phyloP scores from a whole-genome alignment of 768 basidiomycete species.

The Rhodotorula toruloides region DNA sequence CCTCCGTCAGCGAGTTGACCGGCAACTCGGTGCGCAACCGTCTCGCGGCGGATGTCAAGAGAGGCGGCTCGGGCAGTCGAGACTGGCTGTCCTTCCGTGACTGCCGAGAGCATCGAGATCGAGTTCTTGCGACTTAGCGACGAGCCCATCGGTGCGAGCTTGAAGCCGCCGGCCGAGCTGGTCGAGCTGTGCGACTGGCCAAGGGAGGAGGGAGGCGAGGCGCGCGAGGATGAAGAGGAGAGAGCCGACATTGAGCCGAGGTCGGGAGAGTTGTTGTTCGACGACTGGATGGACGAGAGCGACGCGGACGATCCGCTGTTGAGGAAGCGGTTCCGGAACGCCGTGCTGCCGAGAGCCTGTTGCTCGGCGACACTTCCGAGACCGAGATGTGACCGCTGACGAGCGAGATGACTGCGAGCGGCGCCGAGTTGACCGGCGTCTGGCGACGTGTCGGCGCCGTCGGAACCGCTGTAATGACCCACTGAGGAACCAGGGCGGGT shows the following conservation, averaged over 20 bases:
- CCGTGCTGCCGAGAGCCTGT: constrained; percentile 20
- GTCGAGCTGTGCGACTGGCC: not conserved
- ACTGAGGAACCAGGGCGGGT: constrained; percentile 2
- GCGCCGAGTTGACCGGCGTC: too few relatives aligned
- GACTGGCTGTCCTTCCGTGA: not conserved
- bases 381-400: not conserved
- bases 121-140: constrained; percentile 16
- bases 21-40: not conserved
- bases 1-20: not conserved
- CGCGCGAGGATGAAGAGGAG: constrained; percentile 1
- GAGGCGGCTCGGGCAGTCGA: not conserved
- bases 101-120: constrained; percentile 13
- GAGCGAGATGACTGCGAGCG: not conserved
- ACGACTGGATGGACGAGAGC: not conserved
- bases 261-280: constrained; percentile 14
- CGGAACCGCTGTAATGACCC: not conserved
- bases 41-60: constrained; percentile 6
- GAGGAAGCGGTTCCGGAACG: constrained; percentile 33
- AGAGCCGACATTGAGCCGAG: not conserved
- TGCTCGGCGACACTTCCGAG: not conserved
- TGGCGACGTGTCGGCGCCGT: not conserved
- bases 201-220: not conserved
- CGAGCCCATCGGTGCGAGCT: constrained; percentile 20
- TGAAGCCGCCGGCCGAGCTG: not conserved
- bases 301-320: constrained; percentile 8